Evolutionary conservation across 2,329 filamentous ascomycete genomes (phyloP), one percentile per base, ranked within the genome.

Genomic region (Colletotrichum godetiae): DNA sequence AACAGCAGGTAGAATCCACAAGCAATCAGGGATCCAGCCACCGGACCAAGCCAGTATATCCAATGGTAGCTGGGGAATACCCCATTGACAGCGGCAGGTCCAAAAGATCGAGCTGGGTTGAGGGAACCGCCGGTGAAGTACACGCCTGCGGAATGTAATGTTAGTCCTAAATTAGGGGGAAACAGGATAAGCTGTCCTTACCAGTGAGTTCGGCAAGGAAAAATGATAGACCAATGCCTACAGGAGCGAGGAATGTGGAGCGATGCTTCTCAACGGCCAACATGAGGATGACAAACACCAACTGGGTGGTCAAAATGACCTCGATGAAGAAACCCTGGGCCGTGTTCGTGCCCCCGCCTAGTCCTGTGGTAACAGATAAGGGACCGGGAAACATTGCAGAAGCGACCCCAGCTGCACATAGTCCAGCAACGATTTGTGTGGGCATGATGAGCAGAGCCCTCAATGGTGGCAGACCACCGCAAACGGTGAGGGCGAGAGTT

Each of bases 181-280:
- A 11, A 3, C 19, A 3, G 1, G 1, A 58, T 11, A 15, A 10
- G 15, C 7, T 1, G 19, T 3, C 75, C 78, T 64, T 74, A 80
- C 80, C 83, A 49, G 80, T 81, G 63, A 87, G 79, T 78, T 88
- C 82, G 5, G 84, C 83, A 56, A 94, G 87, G 80, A 95, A 94
- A 66, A 95, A 86, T 0, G 92, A 86, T 2, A 94, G 81, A 1
- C 93, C 93, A 76, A 95, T 94, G 13, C 91, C 92, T 4, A 95
- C 83, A 0, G 93, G 93, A 0, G 93, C 93, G 1, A 94, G 82
- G 78, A 88, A 94, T 0, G 93, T 95, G 2, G 90, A 90, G 57
- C 91, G 91, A 80, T 94, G 92, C 82, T 95, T 94, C 79, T 94
- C 92, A 4, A 90, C 89, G 0, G 92, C 92, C 57, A 94, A 86